These are phyloP conservation scores for Hypoxylon sp. DNA, from an alignment of 2,329 filamentous ascomycete genomes.

Conservation along the genomic window DNA sequence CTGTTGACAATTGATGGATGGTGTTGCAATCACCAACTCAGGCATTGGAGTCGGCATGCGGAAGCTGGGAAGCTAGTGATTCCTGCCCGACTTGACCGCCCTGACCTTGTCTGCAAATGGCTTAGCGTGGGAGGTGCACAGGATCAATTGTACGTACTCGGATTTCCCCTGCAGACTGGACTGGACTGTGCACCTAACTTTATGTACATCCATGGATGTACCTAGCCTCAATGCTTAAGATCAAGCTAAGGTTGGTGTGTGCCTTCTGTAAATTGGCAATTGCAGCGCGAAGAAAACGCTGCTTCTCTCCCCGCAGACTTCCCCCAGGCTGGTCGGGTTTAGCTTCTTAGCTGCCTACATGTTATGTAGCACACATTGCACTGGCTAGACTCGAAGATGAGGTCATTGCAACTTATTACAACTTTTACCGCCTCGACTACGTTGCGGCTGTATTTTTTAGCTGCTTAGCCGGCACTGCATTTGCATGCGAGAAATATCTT, in stretches of 20 bases:
- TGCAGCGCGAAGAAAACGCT: constrained; percentile 15
- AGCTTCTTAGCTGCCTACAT: background rate
- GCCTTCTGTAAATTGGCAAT: constrained; percentile 13
- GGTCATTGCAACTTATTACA: constrained; percentile 43
- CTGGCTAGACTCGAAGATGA: constrained; percentile 38
- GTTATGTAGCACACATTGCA: background rate
- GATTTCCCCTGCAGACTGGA: no score
- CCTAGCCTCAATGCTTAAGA: no score
- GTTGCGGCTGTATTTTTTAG: constrained; percentile 34
- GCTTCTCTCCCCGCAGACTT: constrained; percentile 22
- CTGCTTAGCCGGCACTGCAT: constrained; percentile 26
- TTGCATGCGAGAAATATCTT: constrained; percentile 1
- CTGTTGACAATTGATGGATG: constrained; percentile 25
- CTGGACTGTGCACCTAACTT: no score
- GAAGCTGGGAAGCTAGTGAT: constrained; percentile 32
- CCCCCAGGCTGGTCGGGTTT: constrained; percentile 6
- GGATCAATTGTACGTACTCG: background rate
- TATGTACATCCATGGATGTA: background rate
- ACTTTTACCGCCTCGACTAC: constrained; percentile 14
- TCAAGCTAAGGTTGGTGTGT: background rate
- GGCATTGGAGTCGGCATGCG: constrained; percentile 45
- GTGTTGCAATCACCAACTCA: constrained; percentile 33
- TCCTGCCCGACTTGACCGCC: constrained; percentile 49
- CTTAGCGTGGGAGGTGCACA: constrained; percentile 15
- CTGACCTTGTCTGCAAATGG: constrained; percentile 21